Base-by-base conservation (phyloP, 139 green algal genomes). In the Micromonas commoda region DNA sequence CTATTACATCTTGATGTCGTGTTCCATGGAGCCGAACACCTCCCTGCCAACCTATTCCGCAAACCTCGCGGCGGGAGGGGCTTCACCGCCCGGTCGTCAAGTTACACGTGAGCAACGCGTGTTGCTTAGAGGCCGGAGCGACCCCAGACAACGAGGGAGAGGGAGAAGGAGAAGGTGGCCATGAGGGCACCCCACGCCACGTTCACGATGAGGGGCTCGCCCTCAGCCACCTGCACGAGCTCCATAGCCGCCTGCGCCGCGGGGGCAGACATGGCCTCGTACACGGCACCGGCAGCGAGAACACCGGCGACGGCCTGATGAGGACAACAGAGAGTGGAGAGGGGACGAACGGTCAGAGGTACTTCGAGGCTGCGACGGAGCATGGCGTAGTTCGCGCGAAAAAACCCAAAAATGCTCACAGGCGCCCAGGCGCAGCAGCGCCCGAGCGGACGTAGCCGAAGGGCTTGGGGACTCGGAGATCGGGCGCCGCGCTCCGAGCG, bases 121-220 rank as follows among this genome's bases (percentile, higher is more conserved):
- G 66, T 57, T 32, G 75, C 72, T 90, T 89, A 96, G 73, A 96
- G 84, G 68, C 91, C 91, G 74, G 85, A 91, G 82, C 91, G 90
- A 76, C 91, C 91, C 91, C 91, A 96, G 28, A 96, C 91, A 9
- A 96, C 91, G 37, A 96, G 83, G 38, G 88, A 91, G 60, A 96
- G 83, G 51, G 88, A 93, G 89, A 96, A 96, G 57, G 91, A 92
- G 86, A 96, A 96, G 82, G 92, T 93, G 33, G 87, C 90, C 77
- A 83, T 88, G n/a, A 86, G 86, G 1, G 89, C 91, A 19, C 87
- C 91, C 91, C 91, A 96, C 73, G 90, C 91, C 29, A 96, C 63
- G 81, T 92, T 82, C n/a, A 94, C 90, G 69, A 96, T 90, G 71
- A 87, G 71, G 66, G 91, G 89, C 88, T 96, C 91, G 64, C 91